Percentiles rank a stretch among this genome's conserved stretches.
Evolutionary conservation across 2,329 filamentous ascomycete species (phyloP).

Genomic region (Daldinia sp.): DNA sequence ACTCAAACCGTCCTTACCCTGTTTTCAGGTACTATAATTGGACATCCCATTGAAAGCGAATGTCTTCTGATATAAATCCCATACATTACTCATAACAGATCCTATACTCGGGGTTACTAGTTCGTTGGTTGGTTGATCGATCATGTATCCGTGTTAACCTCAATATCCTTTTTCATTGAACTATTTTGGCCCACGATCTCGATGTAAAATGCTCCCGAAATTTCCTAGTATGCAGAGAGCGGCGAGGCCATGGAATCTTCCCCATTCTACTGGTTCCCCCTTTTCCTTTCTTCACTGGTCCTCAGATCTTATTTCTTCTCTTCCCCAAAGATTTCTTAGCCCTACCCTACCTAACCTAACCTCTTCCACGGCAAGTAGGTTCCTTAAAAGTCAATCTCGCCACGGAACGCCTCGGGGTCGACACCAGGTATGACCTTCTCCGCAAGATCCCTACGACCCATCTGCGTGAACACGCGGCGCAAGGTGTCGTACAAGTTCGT

Average conservation of each 20-base stretch:
- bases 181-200: neutral
- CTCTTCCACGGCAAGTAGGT: too few relatives aligned
- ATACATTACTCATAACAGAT: neutral
- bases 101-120: neutral
- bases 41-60: conserved; percentile 1
- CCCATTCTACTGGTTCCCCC: neutral
- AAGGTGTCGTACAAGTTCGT: conserved; percentile 97
- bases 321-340: neutral
- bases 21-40: neutral
- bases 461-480: conserved; percentile 93
- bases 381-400: conserved; percentile 84
- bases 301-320: neutral
- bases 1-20: neutral
- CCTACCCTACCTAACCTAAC: neutral
- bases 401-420: conserved; percentile 88
- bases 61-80: neutral
- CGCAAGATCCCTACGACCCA: conserved; percentile 88
- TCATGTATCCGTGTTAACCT: neutral
- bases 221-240: neutral
- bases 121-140: neutral
- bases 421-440: conserved; percentile 91
- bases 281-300: neutral
- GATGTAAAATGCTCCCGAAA: neutral
- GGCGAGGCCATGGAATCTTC: neutral
- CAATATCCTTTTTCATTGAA: neutral